Evolutionary conservation across 805 yeast species (phyloP).

Genomic region (Saturnispora diversa): DNA sequence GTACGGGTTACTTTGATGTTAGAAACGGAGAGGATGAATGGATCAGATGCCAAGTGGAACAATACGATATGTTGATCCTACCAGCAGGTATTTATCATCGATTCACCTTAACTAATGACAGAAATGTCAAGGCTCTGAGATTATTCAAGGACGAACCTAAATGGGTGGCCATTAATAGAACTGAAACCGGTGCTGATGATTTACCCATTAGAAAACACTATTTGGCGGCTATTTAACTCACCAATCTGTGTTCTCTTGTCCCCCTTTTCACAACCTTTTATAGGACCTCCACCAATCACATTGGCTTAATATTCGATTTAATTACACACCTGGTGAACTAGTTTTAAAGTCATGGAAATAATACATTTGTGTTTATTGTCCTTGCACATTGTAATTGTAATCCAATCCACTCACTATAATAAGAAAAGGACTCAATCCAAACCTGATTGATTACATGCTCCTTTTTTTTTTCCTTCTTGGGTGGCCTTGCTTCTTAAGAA

Average conservation of each 20-base stretch:
- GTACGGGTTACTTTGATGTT: constrained; percentile 88
- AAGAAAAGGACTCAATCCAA: too few relatives aligned
- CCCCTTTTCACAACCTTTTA: too few relatives aligned
- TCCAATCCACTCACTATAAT: too few relatives aligned
- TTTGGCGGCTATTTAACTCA: constrained; percentile 27
- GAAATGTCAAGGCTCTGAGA: constrained; percentile 69
- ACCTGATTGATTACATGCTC: too few relatives aligned
- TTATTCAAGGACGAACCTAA: constrained; percentile 92
- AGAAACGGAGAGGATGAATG: constrained; percentile 54
- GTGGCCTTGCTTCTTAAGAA: too few relatives aligned
- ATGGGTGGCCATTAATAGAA: constrained; percentile 79
- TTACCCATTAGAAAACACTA: constrained; percentile 40
- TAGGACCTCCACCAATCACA: too few relatives aligned
- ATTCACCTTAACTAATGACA: constrained; percentile 62
- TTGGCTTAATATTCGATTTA: too few relatives aligned
- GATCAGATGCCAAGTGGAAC: constrained; percentile 62
- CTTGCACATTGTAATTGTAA: too few relatives aligned
- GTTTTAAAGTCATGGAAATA: too few relatives aligned
- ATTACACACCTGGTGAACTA: too few relatives aligned
- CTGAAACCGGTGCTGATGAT: constrained; percentile 31
- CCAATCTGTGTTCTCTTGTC: too few relatives aligned
- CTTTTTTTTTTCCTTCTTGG: not conserved
- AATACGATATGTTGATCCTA: constrained; percentile 60
- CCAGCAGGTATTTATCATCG: constrained; percentile 96
- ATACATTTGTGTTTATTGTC: too few relatives aligned